phyloP scores from a whole-genome alignment of 164 flowering plant species.

The Protea cynaroides region DNA sequence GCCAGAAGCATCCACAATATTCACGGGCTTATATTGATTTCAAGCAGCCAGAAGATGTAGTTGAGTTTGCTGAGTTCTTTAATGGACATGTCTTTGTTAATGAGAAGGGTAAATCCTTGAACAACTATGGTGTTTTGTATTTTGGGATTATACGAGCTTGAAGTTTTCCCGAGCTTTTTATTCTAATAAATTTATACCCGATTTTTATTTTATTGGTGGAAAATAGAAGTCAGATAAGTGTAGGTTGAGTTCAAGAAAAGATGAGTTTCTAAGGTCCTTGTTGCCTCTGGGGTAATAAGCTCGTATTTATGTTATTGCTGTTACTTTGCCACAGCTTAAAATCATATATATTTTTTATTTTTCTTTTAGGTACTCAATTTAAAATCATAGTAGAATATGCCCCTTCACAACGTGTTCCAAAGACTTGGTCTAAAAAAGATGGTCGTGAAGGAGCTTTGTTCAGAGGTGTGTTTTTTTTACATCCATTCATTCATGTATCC shows the following conservation, averaged over 20 bases:
- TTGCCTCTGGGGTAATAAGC: too few species aligned
- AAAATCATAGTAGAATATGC: slow-evolving; percentile 82
- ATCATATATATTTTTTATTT: too few species aligned
- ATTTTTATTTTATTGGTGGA: too few species aligned
- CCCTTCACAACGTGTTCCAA: slow-evolving; percentile 87
- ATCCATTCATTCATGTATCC: slow-evolving; percentile 1
- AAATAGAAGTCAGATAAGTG: too few species aligned
- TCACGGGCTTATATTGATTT: slow-evolving; percentile 83
- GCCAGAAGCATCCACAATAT: slow-evolving; percentile 48
- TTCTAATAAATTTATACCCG: neutral
- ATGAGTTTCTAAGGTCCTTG: neutral
- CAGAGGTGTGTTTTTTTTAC: slow-evolving; percentile 40
- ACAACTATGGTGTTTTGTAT: neutral
- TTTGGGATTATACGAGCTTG: too few species aligned
- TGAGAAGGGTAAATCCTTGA: slow-evolving; percentile 60
- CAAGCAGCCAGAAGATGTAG: slow-evolving; percentile 69
- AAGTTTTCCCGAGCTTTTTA: neutral
- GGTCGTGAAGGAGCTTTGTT: slow-evolving; percentile 85
- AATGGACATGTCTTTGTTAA: slow-evolving; percentile 83
- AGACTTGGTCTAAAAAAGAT: slow-evolving; percentile 64
- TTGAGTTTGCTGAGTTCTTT: slow-evolving; percentile 89
- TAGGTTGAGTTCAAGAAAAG: neutral
- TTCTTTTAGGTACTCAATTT: slow-evolving; percentile 54
- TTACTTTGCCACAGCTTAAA: too few species aligned
- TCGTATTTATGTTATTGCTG: too few species aligned